phyloP scores from a whole-genome alignment of 2,329 filamentous ascomycete species.

The Aotearoamyces nothofagi region DNA sequence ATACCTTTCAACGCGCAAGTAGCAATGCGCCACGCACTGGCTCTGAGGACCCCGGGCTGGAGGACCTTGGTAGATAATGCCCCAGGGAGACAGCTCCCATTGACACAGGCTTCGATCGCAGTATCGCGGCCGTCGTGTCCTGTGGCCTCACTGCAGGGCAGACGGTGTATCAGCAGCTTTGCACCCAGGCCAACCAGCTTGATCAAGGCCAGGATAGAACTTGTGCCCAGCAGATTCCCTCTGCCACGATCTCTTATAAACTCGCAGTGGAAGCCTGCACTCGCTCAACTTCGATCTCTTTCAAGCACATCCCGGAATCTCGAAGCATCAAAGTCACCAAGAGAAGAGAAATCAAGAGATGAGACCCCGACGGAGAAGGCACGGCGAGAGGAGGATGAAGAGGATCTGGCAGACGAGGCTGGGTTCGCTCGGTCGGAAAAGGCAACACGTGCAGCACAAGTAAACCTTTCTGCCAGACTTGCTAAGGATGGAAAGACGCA shows the following conservation, averaged over 20 bases:
- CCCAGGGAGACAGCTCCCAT: too few relatives aligned
- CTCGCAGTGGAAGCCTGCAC: constrained; percentile 15
- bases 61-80: too few relatives aligned
- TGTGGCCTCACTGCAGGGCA: too few relatives aligned
- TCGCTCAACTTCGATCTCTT: constrained; percentile 16
- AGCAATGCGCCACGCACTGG: too few relatives aligned
- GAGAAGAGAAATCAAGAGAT: constrained; percentile 8
- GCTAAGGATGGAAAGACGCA: constrained; percentile 60
- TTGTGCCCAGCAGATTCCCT: too few relatives aligned
- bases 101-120: too few relatives aligned
- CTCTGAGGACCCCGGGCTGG: too few relatives aligned
- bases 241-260: constrained; percentile 5
- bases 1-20: too few relatives aligned
- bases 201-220: too few relatives aligned
- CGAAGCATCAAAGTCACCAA: constrained; percentile 10
- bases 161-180: too few relatives aligned
- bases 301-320: constrained; percentile 11
- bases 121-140: too few relatives aligned
- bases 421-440: constrained; percentile 65
- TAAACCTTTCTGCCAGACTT: constrained; percentile 78
- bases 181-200: too few relatives aligned
- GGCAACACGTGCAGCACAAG: constrained; percentile 70
- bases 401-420: constrained; percentile 34
- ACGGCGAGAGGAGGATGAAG: constrained; percentile 26
- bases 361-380: constrained; percentile 14